Percentiles rank a stretch among this genome's conserved stretches.
Conservation (phyloP, 208 protist genomes). For the Crithidia bombi region DNA sequence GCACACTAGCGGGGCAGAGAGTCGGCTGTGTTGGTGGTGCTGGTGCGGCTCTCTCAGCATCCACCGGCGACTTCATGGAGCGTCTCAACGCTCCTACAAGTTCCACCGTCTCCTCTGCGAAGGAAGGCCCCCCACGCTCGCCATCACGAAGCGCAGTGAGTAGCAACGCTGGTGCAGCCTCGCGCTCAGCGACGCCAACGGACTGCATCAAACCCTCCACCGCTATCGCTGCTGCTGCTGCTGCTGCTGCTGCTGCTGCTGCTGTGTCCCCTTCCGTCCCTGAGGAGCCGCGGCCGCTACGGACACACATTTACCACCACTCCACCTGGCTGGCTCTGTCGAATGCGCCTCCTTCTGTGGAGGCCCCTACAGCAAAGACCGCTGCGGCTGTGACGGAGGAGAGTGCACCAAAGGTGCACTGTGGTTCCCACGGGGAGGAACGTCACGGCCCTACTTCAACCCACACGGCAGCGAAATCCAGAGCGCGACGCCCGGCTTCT, state of each 20-base stretch:
- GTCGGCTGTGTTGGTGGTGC: background rate
- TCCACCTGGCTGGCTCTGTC: background rate
- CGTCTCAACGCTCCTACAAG: background rate
- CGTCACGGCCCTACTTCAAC: background rate
- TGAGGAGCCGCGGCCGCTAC: background rate
- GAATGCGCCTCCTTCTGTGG: background rate
- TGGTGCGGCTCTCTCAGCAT: background rate
- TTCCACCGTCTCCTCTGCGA: background rate
- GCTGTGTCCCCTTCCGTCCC: background rate
- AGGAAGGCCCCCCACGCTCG: background rate
- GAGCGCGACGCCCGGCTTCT: background rate
- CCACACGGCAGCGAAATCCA: background rate
- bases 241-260: background rate
- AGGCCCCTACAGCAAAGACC: background rate
- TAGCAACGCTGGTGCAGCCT: background rate
- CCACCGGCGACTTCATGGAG: background rate
- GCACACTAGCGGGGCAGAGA: background rate
- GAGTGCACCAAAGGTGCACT: background rate
- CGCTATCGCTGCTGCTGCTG: background rate
- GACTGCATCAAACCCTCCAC: background rate
- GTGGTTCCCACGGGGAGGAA: background rate
- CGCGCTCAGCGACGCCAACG: background rate
- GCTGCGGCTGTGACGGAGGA: background rate
- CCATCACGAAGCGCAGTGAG: background rate
- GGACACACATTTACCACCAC: slow-evolving; percentile 1